A percentile compares a stretch with the other conserved stretches of the same genome.
These are phyloP conservation scores for Gyromitra esculenta DNA, from an alignment of 2,329 filamentous ascomycete genomes.

Conservation along the genomic window DNA sequence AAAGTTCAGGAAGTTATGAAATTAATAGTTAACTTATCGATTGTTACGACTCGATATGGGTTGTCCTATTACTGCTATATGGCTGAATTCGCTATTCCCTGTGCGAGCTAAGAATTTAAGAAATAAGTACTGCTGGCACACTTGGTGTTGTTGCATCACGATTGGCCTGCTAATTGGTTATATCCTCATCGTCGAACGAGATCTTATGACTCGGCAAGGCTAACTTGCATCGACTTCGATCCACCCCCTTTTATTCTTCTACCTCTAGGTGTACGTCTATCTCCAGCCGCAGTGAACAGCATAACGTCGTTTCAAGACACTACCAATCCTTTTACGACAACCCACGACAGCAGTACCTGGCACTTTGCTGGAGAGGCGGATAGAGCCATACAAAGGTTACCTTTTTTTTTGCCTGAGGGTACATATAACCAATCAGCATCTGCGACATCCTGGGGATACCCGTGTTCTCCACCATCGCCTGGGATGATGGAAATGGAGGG, in stretches of 20 bases:
- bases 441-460: background rate
- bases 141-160: background rate
- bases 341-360: background rate
- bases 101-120: background rate
- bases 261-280: background rate
- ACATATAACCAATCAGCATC: no score
- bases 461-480: background rate
- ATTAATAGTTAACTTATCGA: background rate
- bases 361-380: background rate
- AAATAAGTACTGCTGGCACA: background rate
- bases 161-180: background rate
- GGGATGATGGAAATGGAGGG: background rate
- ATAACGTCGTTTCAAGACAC: background rate
- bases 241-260: background rate
- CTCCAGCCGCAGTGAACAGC: background rate
- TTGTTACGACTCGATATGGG: background rate
- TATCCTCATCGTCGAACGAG: background rate
- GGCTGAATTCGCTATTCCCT: background rate
- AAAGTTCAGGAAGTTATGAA: background rate
- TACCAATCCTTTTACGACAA: background rate
- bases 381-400: background rate
- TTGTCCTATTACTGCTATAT: background rate
- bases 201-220: slow-evolving; percentile 2
- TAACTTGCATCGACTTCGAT: no score
- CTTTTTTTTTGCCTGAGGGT: background rate